These are phyloP conservation scores for Fragaria vesca DNA, from an alignment of 306 rosid species.

Conservation along the genomic window DNA sequence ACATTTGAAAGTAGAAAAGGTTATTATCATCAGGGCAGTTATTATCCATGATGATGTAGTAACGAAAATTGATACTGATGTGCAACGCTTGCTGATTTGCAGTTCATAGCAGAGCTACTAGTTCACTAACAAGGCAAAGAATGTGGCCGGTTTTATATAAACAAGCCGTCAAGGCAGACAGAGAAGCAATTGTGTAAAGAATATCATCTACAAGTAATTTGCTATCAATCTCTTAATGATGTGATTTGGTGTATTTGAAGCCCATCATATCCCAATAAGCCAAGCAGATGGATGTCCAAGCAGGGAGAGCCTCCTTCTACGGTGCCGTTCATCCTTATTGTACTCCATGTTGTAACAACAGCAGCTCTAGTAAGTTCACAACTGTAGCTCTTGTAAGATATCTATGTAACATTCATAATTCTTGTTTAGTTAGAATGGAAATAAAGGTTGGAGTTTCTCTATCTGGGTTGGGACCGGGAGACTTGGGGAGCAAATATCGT, in stretches of 20 bases:
- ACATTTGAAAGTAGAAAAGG: not conserved
- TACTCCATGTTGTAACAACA: not conserved
- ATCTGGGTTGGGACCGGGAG: not conserved
- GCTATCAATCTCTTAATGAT: not conserved
- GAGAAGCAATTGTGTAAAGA: not conserved
- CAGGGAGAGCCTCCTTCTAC: not conserved
- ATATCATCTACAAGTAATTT: not conserved
- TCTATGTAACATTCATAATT: not conserved
- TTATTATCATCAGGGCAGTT: not conserved
- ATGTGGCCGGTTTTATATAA: not conserved
- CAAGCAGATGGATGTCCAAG: not conserved
- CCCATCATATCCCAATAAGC: not conserved
- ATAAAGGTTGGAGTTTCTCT: not conserved
- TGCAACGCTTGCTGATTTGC: not conserved
- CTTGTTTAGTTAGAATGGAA: not conserved
- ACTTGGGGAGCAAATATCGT: slow-evolving; percentile 29
- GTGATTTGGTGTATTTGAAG: not conserved
- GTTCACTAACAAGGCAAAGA: not conserved
- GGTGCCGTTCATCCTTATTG: not conserved
- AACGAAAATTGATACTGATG: not conserved
- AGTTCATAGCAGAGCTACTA: not conserved
- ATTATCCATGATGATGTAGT: not conserved
- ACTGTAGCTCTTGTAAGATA: not conserved
- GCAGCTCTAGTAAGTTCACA: not conserved
- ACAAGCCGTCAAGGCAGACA: not conserved